Conservation (phyloP, 1,284 basidiomycete species). For the Sphaerobolus stellatus region DNA sequence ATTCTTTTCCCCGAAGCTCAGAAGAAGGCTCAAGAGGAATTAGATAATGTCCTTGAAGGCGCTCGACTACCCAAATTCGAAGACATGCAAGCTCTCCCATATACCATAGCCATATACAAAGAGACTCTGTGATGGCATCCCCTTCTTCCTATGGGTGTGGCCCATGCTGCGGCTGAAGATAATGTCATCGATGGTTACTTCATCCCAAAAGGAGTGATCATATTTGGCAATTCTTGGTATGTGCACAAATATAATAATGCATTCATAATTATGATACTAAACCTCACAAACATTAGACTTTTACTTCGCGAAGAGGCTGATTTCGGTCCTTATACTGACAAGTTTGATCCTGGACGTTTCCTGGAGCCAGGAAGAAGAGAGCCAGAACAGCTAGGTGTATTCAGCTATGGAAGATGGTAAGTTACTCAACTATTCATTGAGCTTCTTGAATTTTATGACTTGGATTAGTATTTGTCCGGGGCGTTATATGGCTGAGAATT, state of each 20-base stretch:
- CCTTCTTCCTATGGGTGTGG: neutral
- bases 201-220: neutral
- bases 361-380: neutral
- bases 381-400: neutral
- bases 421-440: neutral
- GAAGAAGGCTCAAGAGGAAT: slow-evolving; percentile 42
- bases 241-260: too few species aligned
- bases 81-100: slow-evolving; percentile 45
- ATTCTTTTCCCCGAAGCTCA: slow-evolving; percentile 42
- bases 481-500: neutral
- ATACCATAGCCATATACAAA: slow-evolving; percentile 44
- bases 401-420: neutral
- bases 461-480: neutral
- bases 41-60: slow-evolving; percentile 42
- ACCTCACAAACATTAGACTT: too few species aligned
- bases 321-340: neutral
- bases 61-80: slow-evolving; percentile 43
- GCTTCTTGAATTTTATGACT: neutral
- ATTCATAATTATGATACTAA: neutral
- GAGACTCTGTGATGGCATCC: slow-evolving; percentile 37
- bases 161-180: neutral
- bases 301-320: neutral
- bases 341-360: too few species aligned
- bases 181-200: neutral
- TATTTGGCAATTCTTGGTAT: neutral